Base-by-base conservation (phyloP, 208 protist genomes). In the Angomonas desouzai region DNA sequence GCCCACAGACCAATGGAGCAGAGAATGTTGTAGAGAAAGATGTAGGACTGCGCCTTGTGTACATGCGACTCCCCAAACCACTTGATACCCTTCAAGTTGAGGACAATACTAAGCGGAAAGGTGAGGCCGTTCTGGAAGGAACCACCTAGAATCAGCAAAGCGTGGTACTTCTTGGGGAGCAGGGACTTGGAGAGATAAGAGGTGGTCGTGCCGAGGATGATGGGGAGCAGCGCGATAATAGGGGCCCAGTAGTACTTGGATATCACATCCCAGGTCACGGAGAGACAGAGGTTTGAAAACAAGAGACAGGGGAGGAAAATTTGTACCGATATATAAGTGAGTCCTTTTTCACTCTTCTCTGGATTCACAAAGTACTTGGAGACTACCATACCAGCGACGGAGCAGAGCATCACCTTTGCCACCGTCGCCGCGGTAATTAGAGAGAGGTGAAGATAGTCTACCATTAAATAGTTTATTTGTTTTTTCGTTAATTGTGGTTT, bases 121-220 rank as follows among this genome's bases (percentile, higher is more conserved):
- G 81, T 81, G 11, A 93, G 61, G 1, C 84, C 77, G 56, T 87
- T 91, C 47, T 85, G 82, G 72, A 91, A 91, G n/a, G 74, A 72
- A 59, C 79, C 85, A 3, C 70, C 74, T 34, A 89, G 66, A 43
- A 83, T 58, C 3, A 85, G 25, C n/a, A 91, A 56, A 13, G 67
- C 71, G 20, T 70, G 76, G 70, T 85, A 93, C 40, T 78, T 66
- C 25, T 48, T 49, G 20, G 61, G 68, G 6, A 87, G 55, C 20
- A 84, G 57, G 0, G 38, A 13, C 9, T 72, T 56, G 27, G 80
- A 33, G 0, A 87, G 30, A 9, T 60, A 57, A 18, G 79, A 70
- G 3, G 23, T 66, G 0, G 45, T 27, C 3, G 77, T 68, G 23
- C 82, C 80, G 16, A 92, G 47, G 10, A 38, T 23, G 29, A 82